Percentiles rank a stretch among this genome's conserved stretches.
Conservation (phyloP, 805 yeast species). For the Debaryomyces tyrocola region DNA sequence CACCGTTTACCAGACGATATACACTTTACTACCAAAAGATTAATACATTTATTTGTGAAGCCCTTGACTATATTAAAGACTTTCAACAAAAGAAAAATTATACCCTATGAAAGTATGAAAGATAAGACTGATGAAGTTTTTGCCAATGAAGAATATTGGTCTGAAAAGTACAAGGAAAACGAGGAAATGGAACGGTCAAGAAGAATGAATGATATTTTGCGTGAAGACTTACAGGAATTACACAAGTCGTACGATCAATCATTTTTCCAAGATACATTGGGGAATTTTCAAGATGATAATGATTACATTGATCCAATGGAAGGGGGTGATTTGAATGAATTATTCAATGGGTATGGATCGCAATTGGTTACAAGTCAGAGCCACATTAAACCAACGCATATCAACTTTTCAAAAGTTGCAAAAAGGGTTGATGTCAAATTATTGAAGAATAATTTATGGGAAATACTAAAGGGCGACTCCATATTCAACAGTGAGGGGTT, state of each 20-base stretch:
- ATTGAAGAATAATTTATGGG: conserved; percentile 43
- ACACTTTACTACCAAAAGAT: conserved; percentile 65
- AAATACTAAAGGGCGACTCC: conserved; percentile 9
- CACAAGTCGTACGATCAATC: conserved; percentile 17
- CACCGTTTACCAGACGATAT: conserved; percentile 69
- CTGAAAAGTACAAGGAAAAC: conserved; percentile 53
- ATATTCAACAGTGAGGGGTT: neutral
- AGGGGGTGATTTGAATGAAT: neutral
- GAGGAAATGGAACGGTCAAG: conserved; percentile 20
- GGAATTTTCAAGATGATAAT: conserved; percentile 1
- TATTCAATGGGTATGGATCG: conserved; percentile 1
- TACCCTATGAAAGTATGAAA: neutral
- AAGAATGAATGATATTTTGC: conserved; percentile 3
- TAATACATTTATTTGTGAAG: conserved; percentile 66
- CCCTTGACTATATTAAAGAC: conserved; percentile 34
- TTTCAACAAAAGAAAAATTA: neutral
- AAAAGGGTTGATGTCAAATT: conserved; percentile 42
- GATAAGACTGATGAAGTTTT: conserved; percentile 13
- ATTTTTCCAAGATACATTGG: conserved; percentile 11
- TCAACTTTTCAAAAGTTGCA: conserved; percentile 43
- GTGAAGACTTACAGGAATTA: conserved; percentile 12
- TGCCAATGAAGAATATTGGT: conserved; percentile 74
- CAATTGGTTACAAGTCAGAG: conserved; percentile 6
- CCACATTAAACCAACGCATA: conserved; percentile 36
- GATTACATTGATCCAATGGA: conserved; percentile 5